Percentiles rank a stretch among this genome's conserved stretches.
Evolutionary conservation across 129 eudicot genomes (phyloP).

Genomic region (Gnaphalium uliginosum): DNA sequence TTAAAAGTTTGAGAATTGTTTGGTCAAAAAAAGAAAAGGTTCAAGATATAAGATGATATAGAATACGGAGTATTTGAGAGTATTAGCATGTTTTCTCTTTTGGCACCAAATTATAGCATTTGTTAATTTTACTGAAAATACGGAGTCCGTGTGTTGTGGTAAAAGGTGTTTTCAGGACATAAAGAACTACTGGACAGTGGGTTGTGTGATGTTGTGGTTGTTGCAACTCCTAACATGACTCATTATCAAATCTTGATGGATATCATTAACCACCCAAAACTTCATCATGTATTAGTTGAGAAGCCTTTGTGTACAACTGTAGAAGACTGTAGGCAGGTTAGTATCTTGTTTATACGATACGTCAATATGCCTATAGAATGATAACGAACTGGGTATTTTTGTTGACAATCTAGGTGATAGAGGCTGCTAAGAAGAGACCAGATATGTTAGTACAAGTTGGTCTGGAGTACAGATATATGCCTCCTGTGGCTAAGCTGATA

Average conservation of each 20-base stretch:
- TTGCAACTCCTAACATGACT: constrained; percentile 96
- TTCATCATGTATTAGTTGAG: constrained; percentile 91
- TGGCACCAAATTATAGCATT: too few relatives aligned
- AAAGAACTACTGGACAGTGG: constrained; percentile 80
- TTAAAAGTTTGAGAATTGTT: neutral
- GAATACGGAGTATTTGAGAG: neutral
- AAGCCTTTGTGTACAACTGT: constrained; percentile 96
- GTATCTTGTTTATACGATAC: neutral
- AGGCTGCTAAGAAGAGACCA: constrained; percentile 84
- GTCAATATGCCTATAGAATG: too few relatives aligned
- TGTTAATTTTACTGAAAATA: neutral
- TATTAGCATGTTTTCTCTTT: neutral
- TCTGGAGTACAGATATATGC: constrained; percentile 97
- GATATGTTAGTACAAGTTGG: constrained; percentile 96
- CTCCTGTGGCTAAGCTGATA: constrained; percentile 93
- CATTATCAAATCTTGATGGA: constrained; percentile 91
- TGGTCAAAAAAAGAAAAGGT: too few relatives aligned
- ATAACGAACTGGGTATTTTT: constrained; percentile 5
- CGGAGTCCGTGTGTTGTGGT: neutral
- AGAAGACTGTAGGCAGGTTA: constrained; percentile 73
- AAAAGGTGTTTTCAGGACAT: constrained; percentile 82
- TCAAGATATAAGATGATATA: too few relatives aligned
- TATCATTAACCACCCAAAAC: constrained; percentile 72
- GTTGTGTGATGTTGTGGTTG: constrained; percentile 80
- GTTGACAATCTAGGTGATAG: constrained; percentile 56